A percentile compares a stretch with the other conserved stretches of the same genome.
These are phyloP conservation scores for Albifimbria verrucaria DNA, from an alignment of 2,329 filamentous ascomycete species.

Conservation along the genomic window DNA sequence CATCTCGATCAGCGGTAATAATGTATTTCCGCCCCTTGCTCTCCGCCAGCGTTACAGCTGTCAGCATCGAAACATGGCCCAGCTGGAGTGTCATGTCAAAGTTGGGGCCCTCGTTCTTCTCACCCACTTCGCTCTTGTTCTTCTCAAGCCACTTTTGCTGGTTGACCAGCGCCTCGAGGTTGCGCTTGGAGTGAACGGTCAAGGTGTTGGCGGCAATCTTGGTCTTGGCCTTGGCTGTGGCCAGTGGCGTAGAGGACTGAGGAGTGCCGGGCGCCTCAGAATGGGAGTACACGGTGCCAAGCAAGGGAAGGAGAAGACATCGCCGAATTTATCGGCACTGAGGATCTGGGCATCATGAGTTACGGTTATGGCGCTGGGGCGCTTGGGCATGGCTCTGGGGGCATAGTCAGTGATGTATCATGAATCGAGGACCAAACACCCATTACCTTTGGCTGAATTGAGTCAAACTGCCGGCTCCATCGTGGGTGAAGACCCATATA, in stretches of 20 bases:
- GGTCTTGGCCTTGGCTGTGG: slow-evolving; percentile 24
- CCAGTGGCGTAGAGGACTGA: slow-evolving; percentile 11
- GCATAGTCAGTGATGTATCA: slow-evolving; percentile 20
- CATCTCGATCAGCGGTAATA: slow-evolving; percentile 54
- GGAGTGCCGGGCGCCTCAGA: slow-evolving; percentile 10
- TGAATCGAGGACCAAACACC: background rate
- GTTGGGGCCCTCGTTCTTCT: slow-evolving; percentile 34
- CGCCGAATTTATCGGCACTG: slow-evolving; percentile 91
- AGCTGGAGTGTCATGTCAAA: slow-evolving; percentile 80
- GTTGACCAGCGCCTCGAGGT: slow-evolving; percentile 56
- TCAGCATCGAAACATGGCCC: slow-evolving; percentile 94
- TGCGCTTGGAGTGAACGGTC: slow-evolving; percentile 63
- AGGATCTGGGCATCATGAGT: slow-evolving; percentile 72
- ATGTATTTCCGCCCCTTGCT: slow-evolving; percentile 44
- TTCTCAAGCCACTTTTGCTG: slow-evolving; percentile 47
- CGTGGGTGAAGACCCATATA: slow-evolving; percentile 75
- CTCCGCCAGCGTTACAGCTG: slow-evolving; percentile 60
- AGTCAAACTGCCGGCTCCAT: slow-evolving; percentile 55
- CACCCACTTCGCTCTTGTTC: slow-evolving; percentile 19
- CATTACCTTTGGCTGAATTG: slow-evolving; percentile 74
- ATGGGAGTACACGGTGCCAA: slow-evolving; percentile 13
- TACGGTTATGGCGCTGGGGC: slow-evolving; percentile 73
- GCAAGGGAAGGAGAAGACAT: slow-evolving; percentile 86
- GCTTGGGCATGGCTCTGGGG: slow-evolving; percentile 78
- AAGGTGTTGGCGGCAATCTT: slow-evolving; percentile 54